These are phyloP conservation scores for Yamadazyma aaseri DNA, from an alignment of 1,139 yeast genomes.

Conservation along the genomic window DNA sequence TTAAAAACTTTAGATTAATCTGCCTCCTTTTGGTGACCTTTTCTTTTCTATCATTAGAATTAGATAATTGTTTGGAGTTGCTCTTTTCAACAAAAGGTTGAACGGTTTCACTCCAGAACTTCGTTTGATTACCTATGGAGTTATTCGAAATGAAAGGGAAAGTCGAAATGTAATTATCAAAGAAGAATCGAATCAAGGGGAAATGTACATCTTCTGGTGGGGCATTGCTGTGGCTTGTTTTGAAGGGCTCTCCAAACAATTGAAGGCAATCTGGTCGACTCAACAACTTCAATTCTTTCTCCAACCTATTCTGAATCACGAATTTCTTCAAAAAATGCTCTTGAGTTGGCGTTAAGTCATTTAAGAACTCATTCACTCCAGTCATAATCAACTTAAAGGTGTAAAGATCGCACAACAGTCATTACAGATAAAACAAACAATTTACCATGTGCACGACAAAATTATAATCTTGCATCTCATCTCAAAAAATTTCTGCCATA, in stretches of 20 bases:
- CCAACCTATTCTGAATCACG: conserved; percentile 60
- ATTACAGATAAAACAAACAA: background rate
- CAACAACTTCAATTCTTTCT: conserved; percentile 58
- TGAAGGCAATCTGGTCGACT: conserved; percentile 60
- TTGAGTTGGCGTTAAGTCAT: conserved; percentile 51
- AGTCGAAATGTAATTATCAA: conserved; percentile 56
- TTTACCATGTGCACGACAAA: conserved; percentile 1
- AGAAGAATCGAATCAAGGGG: conserved; percentile 69
- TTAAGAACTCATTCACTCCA: conserved; percentile 13
- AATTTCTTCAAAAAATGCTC: conserved; percentile 87
- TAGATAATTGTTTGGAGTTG: conserved; percentile 63
- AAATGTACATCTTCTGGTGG: conserved; percentile 22
- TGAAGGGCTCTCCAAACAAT: conserved; percentile 73
- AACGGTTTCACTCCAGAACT: conserved; percentile 76
- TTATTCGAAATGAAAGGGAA: conserved; percentile 71
- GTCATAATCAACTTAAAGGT: conserved; percentile 2
- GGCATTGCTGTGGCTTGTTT: background rate
- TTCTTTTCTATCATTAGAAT: conserved; percentile 70
- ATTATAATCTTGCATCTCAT: conserved; percentile 6
- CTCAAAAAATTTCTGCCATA: conserved; percentile 10
- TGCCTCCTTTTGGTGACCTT: conserved; percentile 71
- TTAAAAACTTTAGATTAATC: conserved; percentile 56
- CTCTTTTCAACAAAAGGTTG: conserved; percentile 81
- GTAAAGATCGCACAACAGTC: background rate
- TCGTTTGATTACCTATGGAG: conserved; percentile 43